Evolutionary conservation across 257 asterid genomes (phyloP), one percentile per base, ranked within the genome.

Genomic region (Capsicum pubescens): DNA sequence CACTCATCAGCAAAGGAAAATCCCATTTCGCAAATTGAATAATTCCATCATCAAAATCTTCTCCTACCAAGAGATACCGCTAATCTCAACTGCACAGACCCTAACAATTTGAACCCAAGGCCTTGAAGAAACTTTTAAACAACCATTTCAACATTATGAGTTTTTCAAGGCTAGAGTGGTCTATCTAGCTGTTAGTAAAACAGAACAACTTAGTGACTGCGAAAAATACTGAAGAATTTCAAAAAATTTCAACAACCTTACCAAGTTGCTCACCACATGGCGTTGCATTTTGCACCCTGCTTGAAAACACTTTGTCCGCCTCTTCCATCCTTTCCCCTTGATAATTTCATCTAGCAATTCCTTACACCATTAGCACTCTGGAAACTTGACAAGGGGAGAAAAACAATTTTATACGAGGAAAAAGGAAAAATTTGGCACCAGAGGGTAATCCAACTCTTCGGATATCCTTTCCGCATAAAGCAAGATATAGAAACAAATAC

Each of bases 101-200:
- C 44, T 39, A 39, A 39, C 44, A 76, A 76, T 21, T 52, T 13
- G 32, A 3, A 52, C 3, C 63, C 81, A 52, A 26, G 48, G 48
- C 26, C 42, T 52, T 26, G 26, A 9, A 76, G 64, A 76, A 54
- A 32, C 32, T 8, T 15, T 15, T 21, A 19, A 74, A 4, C 82
- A 26, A 32, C 8, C 82, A 54, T 8, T 54, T 52, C 81, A 50
- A 12, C 46, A 50, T 21, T 13, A 61, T 44, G 21, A 0, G 58
- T 50, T 50, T 74, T 21, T 52, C 46, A 76, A 76, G 81, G 46
- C 46, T 50, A 76, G 46, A 74, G 8, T 52, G 46, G 61, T 52
- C 17, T 52, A 21, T 21, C 17, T 52, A 21, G 21, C 46, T 76
- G 46, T 19, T 50, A 76, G 21, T 52, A 21, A 71, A n/a, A 14